Evolutionary conservation across 108 stramenopile species (phyloP), one percentile per base, ranked within the genome.

Genomic region (Nannochloropsis granulata): DNA sequence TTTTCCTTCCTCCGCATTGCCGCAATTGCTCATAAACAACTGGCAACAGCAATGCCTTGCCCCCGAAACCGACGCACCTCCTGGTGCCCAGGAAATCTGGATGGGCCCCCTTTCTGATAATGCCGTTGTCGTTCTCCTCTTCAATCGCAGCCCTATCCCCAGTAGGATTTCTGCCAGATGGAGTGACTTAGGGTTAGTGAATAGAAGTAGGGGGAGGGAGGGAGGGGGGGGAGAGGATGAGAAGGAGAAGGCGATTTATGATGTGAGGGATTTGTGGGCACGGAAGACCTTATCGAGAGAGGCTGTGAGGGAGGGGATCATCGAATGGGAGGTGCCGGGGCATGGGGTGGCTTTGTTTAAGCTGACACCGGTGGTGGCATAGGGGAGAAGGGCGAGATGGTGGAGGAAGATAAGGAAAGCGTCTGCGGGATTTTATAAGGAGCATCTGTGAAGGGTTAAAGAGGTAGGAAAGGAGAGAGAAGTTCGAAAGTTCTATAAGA

Each of bases 11-110:
- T 25, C 24, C 46, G 34, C 23, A 16, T 79, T 78, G 13, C 79
- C n/a, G 14, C 24, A 26, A 14, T 14, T 23, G 13, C 34, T 84
- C 8, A 21, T 78, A 2, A 84, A 84, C 56, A 16, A 25, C 8
- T 84, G 25, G 16, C 84, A 84, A 79, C 78, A 79, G 21, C 84
- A 84, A 23, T 84, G 84, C 25, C 44, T 84, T 7, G 79, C 84
- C 8, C 56, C 56, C 56, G 56, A 71, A 10, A 71, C 56, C 56
- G 82, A 83, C 25, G 82, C 43, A 5, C 82, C 86, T 10, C n/a
- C 82, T 11, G 81, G 42, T 23, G 44, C 43, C 13, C 46, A 43
- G 78, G 82, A 83, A n/a, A 82, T 86, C 25, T 86, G 86, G 86
- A 44, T 46, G 56, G 82, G 25, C 0, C 86, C 86, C 25, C 82